These are phyloP conservation scores for Russula compacta DNA, from an alignment of 768 basidiomycete genomes.

Conservation along the genomic window DNA sequence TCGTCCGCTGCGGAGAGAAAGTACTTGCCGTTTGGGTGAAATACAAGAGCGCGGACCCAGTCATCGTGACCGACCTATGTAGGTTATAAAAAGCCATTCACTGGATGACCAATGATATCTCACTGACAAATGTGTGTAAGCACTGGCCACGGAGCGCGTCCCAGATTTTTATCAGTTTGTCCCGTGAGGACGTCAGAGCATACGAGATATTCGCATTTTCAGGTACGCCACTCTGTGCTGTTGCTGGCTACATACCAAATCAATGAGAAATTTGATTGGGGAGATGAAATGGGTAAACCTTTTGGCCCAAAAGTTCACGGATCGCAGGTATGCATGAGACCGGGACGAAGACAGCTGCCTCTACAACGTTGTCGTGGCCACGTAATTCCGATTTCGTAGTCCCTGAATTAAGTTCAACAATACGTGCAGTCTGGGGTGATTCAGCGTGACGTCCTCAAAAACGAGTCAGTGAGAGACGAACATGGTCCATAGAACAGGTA, in stretches of 20 bases:
- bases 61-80: constrained; percentile 40
- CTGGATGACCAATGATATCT: not conserved
- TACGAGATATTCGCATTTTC: constrained; percentile 32
- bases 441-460: not conserved
- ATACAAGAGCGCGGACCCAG: constrained; percentile 49
- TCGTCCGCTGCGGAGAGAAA: constrained; percentile 52
- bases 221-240: constrained; percentile 24
- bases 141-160: constrained; percentile 42
- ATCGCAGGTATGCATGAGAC: constrained; percentile 34
- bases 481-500: constrained; percentile 48
- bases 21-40: constrained; percentile 49
- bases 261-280: not conserved
- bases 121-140: constrained; percentile 37
- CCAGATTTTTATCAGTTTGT: constrained; percentile 49
- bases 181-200: constrained; percentile 43
- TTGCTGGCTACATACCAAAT: constrained; percentile 18
- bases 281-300: constrained; percentile 26
- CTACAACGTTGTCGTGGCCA: constrained; percentile 48
- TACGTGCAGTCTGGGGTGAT: constrained; percentile 36
- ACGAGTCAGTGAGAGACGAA: constrained; percentile 23
- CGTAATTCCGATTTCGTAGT: constrained; percentile 43
- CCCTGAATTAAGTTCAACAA: constrained; percentile 42
- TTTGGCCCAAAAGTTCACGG: constrained; percentile 38
- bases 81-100: not conserved
- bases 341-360: constrained; percentile 44